Evolutionary conservation across 305 asterid species (phyloP), one percentile per base, ranked within the genome.

Genomic region (Fraxinus greggii): DNA sequence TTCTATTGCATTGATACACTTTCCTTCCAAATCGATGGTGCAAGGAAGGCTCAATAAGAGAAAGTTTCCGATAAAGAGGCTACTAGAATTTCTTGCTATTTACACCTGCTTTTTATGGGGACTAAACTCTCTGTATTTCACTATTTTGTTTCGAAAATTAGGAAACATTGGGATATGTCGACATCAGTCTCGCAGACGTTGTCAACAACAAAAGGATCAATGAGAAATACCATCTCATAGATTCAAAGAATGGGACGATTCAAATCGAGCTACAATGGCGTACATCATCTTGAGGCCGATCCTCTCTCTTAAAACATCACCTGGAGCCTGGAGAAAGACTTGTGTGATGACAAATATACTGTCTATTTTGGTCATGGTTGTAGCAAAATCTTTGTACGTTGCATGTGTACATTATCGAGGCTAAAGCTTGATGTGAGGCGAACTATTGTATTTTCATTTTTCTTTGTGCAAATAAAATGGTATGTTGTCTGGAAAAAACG

Each of bases 261-360:
- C 95, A 90, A 78, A 85, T 91, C 21, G 95, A 91, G 93, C 86
- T 91, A 85, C 93, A 90, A 83, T 91, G 95, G 93, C 89, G 85
- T 69, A 87, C 93, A 17, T 85, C 93, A 12, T 86, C 93, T 85
- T 86, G 83, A 88, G 23, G 23, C 36, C 1, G 19, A 13, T 28
- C 74, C 2, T 67, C 17, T 4, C 75, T 10, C 17, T 12, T 5
- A 1, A 7, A 28, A 29, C 9, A 15, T 17, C 40, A 28, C 8
- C 75, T 29, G 0, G 75, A 29, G 24, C 35, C 19, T 24, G 17
- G 19, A 9, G 21, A 69, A 40, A 69, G 75, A 29, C 29, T 69
- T 15, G 75, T 69, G 8, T 29, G 40, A 29, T 29, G 38, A 69
- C 75, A 69, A 69, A 69, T 69, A 69, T 69, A 26, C 33, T 63